Evolutionary conservation across 768 basidiomycete species (phyloP).

Genomic region (Collybiopsis luxurians): DNA sequence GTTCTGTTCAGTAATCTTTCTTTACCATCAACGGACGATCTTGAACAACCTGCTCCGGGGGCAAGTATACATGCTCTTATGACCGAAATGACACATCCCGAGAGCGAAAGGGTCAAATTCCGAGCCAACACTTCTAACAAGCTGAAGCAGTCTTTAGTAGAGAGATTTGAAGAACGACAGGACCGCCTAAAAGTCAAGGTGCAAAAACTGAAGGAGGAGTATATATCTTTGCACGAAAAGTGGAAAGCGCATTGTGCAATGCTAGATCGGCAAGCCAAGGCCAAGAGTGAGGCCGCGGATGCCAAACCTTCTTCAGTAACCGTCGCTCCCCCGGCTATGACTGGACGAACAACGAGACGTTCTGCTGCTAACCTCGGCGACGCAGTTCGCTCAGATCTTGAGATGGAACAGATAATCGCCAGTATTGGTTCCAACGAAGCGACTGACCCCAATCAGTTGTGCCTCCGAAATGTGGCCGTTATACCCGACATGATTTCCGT

Average conservation of each 20-base stretch:
- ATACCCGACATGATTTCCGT: conserved; percentile 92
- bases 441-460: conserved; percentile 89
- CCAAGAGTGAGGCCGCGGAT: conserved; percentile 27
- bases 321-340: neutral
- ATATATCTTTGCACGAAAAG: conserved; percentile 61
- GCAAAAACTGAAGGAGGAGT: conserved; percentile 58
- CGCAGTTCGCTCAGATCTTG: conserved; percentile 89
- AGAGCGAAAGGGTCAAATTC: conserved; percentile 27
- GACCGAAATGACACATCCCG: conserved; percentile 36
- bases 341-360: conserved; percentile 68
- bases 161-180: conserved; percentile 54
- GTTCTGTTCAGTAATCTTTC: conserved; percentile 60
- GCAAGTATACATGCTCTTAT: conserved; percentile 43
- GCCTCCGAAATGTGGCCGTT: conserved; percentile 76
- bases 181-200: conserved; percentile 51
- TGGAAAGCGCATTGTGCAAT: conserved; percentile 73
- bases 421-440: conserved; percentile 89
- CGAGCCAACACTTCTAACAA: conserved; percentile 26
- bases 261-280: conserved; percentile 59
- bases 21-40: conserved; percentile 26
- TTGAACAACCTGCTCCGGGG: conserved; percentile 23
- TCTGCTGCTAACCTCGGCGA: conserved; percentile 74
- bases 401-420: conserved; percentile 98
- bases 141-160: conserved; percentile 47
- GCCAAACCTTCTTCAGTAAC: conserved; percentile 33